Base-by-base conservation (phyloP, 768 basidiomycete genomes). In the Suillus lakei region DNA sequence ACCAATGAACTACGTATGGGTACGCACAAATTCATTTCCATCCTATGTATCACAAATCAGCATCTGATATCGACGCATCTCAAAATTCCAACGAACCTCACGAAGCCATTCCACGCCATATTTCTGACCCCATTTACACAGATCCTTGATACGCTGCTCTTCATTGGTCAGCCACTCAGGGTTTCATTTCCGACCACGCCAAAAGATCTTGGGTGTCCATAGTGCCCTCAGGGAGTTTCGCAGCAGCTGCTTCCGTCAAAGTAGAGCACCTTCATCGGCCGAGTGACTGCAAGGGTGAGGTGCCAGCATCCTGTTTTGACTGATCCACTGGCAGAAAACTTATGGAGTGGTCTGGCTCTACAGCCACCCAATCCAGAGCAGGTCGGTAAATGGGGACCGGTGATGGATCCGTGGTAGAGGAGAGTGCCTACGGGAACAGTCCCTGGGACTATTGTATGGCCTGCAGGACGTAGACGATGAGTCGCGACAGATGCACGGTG, bases 21-120 rank as follows among this genome's bases (percentile, higher is more conserved):
- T 28, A 72, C 82, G 69, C 66, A 84, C 83, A 85, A 84, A 67
- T 82, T 77, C 77, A 81, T 79, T 74, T 84, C 80, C 83, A 84
- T 84, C 66, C 81, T 84, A 44, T n/a, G 30, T 4, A 8, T 16
- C 16, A 28, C 16, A 58, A 18, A 26, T 58, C 26, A 39, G 26
- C 26, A 58, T 39, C 26, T 3, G 39, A 10, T 16, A 6, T 41
- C 13, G 4, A 16, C 15, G 18, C 7, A 46, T 18, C 30, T 26
- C n/a, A 13, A 1, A 34, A 30, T 18, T 13, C 41, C 41, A 15
- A 34, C 41, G 26, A 60, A 65, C 75, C 77, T 72, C 30, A 81
- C 73, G 43, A 78, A 78, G 1, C 74, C 80, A 62, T 80, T 78
- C 21, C 21, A 81, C 32, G 2, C 72, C 74, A 10, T 75, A 64